Evolutionary conservation across 805 yeast genomes (phyloP).

Genomic region (Saccharomycopsis sp.): DNA sequence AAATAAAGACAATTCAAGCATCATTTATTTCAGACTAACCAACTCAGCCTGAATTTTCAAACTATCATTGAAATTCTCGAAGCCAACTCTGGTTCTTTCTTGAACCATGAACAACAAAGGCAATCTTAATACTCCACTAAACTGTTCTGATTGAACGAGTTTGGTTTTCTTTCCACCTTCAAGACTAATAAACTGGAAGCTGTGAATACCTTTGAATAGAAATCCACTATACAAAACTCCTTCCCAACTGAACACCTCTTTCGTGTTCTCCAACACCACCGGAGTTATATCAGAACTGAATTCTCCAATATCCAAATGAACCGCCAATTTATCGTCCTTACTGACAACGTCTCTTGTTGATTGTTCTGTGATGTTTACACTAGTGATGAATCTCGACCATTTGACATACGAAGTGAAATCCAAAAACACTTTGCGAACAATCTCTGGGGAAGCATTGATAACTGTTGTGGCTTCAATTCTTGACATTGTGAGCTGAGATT

Average conservation of each 20-base stretch:
- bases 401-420: not conserved
- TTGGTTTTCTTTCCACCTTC: slow-evolving; percentile 5
- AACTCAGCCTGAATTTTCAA: slow-evolving; percentile 3
- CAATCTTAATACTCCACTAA: not conserved
- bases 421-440: slow-evolving; percentile 1
- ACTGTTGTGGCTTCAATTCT: not conserved
- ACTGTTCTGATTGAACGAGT: slow-evolving; percentile 6
- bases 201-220: slow-evolving; percentile 3
- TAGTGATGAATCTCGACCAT: slow-evolving; percentile 4
- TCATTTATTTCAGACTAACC: not conserved
- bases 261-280: not conserved
- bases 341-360: not conserved
- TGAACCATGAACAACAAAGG: not conserved
- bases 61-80: slow-evolving; percentile 5
- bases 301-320: not conserved
- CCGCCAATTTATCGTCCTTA: not conserved
- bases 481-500: not conserved
- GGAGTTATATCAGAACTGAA: slow-evolving; percentile 2
- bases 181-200: not conserved
- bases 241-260: not conserved
- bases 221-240: not conserved
- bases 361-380: not conserved
- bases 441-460: slow-evolving; percentile 1
- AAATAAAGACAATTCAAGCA: not conserved
- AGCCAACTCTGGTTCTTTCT: slow-evolving; percentile 1